These are phyloP conservation scores for Helicostylum pulchrum DNA, from an alignment of 192 early-diverging fungal species.

Conservation along the genomic window DNA sequence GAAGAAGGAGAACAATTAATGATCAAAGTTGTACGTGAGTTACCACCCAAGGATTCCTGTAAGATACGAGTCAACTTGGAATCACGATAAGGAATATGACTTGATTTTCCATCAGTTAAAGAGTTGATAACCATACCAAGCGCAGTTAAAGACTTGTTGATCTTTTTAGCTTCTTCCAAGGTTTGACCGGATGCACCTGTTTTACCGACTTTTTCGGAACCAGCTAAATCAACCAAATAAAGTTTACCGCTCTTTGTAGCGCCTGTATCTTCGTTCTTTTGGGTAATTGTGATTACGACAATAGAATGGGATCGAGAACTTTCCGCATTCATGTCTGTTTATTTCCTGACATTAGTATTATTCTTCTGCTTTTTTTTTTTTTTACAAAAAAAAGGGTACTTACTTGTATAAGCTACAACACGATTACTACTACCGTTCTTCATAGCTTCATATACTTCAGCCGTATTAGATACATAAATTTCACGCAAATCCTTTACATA, in stretches of 20 bases:
- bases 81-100: conserved; percentile 98
- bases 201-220: conserved; percentile 98
- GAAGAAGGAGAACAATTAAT: conserved; percentile 98
- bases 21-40: conserved; percentile 97
- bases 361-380: background rate
- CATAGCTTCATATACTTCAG: conserved; percentile 98
- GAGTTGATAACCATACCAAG: conserved; percentile 99
- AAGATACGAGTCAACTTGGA: conserved; percentile 98
- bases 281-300: conserved; percentile 90
- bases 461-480: conserved; percentile 94
- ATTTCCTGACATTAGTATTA: background rate
- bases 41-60: conserved; percentile 99
- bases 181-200: conserved; percentile 97
- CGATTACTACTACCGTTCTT: conserved; percentile 85
- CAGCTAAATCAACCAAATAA: conserved; percentile 98
- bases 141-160: conserved; percentile 97
- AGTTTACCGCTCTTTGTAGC: conserved; percentile 88
- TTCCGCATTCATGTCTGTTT: conserved; percentile 97
- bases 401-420: conserved; percentile 89
- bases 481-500: conserved; percentile 98
- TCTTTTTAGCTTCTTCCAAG: conserved; percentile 99
- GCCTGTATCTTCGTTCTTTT: conserved; percentile 90
- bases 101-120: conserved; percentile 97
- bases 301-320: conserved; percentile 97
- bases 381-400: conserved; percentile 20